Percentiles rank a stretch among this genome's conserved stretches.
Evolutionary conservation across 1,284 basidiomycete species (phyloP).

Genomic region (Pyrrhoderma noxium): DNA sequence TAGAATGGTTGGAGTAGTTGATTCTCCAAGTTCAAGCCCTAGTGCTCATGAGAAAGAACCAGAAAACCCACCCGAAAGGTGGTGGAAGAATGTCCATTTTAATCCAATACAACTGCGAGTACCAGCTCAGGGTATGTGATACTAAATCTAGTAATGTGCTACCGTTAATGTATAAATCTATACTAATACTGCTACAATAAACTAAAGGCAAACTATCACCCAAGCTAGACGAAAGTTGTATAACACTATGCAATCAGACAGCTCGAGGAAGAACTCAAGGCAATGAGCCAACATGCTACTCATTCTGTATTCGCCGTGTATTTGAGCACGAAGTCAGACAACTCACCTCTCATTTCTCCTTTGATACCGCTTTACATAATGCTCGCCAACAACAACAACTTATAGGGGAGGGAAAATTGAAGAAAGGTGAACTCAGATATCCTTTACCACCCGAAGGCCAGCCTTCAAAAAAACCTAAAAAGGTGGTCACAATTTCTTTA

Average conservation of each 20-base stretch:
- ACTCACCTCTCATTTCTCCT: slow-evolving; percentile 33
- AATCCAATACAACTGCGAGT: slow-evolving; percentile 14
- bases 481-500: too few species aligned
- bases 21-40: too few species aligned
- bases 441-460: slow-evolving; percentile 61
- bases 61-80: slow-evolving; percentile 6
- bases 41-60: slow-evolving; percentile 9
- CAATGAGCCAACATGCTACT: slow-evolving; percentile 53
- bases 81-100: slow-evolving; percentile 7
- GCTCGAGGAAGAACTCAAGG: slow-evolving; percentile 48
- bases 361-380: slow-evolving; percentile 15
- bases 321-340: slow-evolving; percentile 65
- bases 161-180: too few species aligned
- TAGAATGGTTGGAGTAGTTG: slow-evolving; percentile 14
- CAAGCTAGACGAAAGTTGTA: slow-evolving; percentile 62
- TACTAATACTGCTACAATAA: too few species aligned
- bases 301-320: slow-evolving; percentile 64
- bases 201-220: slow-evolving; percentile 54
- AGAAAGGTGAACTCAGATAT: slow-evolving; percentile 28
- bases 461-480: slow-evolving; percentile 22
- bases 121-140: slow-evolving; percentile 11
- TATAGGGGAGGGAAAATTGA: background rate
- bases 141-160: too few species aligned
- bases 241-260: slow-evolving; percentile 65
- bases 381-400: background rate